A percentile compares a stretch with the other conserved stretches of the same genome.
Evolutionary conservation across 2,329 filamentous ascomycete genomes (phyloP).

Genomic region (Nigrospora oryzae): DNA sequence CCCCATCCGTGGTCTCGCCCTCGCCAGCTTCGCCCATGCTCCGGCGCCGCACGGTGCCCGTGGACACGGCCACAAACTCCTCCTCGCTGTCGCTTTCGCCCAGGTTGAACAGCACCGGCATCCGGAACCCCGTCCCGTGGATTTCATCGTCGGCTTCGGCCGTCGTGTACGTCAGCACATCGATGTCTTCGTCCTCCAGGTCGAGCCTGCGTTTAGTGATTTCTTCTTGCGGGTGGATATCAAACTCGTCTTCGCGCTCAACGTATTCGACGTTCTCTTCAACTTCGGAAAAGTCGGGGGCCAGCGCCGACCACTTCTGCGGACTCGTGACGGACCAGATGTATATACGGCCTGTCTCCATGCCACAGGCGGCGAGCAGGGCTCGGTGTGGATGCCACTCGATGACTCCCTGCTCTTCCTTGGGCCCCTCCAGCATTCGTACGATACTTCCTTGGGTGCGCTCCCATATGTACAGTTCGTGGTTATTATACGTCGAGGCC

Average conservation of each 20-base stretch:
- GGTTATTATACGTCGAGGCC: conserved; percentile 95
- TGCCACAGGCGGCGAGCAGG: conserved; percentile 80
- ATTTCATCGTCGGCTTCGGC: conserved; percentile 52
- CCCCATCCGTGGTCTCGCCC: conserved; percentile 42
- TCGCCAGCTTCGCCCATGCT: conserved; percentile 68
- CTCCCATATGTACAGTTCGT: conserved; percentile 98
- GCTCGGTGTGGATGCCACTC: conserved; percentile 93
- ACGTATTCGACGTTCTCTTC: conserved; percentile 98
- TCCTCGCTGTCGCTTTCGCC: conserved; percentile 95
- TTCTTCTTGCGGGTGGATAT: conserved; percentile 92
- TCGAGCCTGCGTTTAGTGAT: conserved; percentile 86
- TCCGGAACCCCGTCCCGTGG: conserved; percentile 60
- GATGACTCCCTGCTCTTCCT: conserved; percentile 91
- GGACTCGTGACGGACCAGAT: conserved; percentile 94
- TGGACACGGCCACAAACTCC: conserved; percentile 61
- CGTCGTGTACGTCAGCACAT: conserved; percentile 68
- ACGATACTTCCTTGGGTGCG: conserved; percentile 86
- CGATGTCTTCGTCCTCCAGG: conserved; percentile 86
- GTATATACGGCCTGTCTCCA: conserved; percentile 89
- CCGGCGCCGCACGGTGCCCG: conserved; percentile 79
- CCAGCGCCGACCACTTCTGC: conserved; percentile 93
- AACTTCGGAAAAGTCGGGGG: conserved; percentile 93
- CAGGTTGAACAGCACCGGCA: conserved; percentile 90
- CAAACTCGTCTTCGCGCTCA: conserved; percentile 94
- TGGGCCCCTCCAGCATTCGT: conserved; percentile 92